phyloP scores from a whole-genome alignment of 192 early-diverging fungal genomes.

The Podila clonocystis region DNA sequence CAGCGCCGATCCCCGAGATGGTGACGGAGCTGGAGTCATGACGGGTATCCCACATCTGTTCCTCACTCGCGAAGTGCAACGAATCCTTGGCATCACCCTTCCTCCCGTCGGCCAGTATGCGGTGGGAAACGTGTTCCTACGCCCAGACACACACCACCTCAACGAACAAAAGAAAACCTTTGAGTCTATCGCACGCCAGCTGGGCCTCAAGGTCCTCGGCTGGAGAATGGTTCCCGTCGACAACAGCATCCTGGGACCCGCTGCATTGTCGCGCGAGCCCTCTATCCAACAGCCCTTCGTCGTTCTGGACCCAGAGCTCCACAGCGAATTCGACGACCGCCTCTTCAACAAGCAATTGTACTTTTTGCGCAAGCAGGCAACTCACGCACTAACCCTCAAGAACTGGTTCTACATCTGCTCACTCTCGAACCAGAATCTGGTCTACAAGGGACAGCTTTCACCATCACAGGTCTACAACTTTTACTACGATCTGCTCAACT shows the following conservation, averaged over 20 bases:
- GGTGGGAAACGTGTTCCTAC: constrained; percentile 93
- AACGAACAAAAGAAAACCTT: constrained; percentile 78
- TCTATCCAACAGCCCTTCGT: constrained; percentile 94
- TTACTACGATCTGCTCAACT: constrained; percentile 89
- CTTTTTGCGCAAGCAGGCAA: constrained; percentile 89
- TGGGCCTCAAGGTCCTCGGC: constrained; percentile 81
- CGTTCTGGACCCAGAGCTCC: constrained; percentile 59
- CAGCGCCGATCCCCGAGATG: constrained; percentile 93
- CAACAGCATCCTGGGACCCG: constrained; percentile 89
- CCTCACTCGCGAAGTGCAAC: constrained; percentile 69
- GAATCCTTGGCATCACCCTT: constrained; percentile 67
- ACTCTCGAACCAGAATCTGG: constrained; percentile 91
- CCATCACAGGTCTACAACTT: constrained; percentile 95
- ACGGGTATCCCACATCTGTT: constrained; percentile 92
- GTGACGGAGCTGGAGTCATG: constrained; percentile 99
- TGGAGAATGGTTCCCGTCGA: constrained; percentile 93
- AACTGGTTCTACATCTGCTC: constrained; percentile 99
- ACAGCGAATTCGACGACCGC: constrained; percentile 55
- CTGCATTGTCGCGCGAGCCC: constrained; percentile 90
- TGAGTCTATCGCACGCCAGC: constrained; percentile 78
- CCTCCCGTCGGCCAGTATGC: constrained; percentile 89
- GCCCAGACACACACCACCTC: constrained; percentile 68
- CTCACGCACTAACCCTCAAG: constrained; percentile 82
- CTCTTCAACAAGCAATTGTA: constrained; percentile 89
- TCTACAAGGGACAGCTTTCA: constrained; percentile 97